These are phyloP conservation scores for Ricinus communis DNA, from an alignment of 345 rosid species.

Conservation along the genomic window DNA sequence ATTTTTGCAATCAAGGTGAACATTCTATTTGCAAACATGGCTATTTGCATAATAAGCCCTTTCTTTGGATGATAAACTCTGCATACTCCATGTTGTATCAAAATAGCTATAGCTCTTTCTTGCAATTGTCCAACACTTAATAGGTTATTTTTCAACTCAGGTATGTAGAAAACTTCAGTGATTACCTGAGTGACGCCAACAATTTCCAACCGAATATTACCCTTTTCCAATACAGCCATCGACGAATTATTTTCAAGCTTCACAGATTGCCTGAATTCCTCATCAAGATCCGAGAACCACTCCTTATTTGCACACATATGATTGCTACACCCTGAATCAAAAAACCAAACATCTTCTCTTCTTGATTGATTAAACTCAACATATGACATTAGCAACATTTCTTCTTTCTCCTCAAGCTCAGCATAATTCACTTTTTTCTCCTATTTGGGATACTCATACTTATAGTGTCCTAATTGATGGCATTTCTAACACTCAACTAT, in stretches of 20 bases:
- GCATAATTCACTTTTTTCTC: background rate
- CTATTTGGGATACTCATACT: background rate
- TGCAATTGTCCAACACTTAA: background rate
- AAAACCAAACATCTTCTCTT: background rate
- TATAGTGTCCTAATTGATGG: too few relatives aligned
- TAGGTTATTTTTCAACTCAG: too few relatives aligned
- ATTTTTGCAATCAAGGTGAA: background rate
- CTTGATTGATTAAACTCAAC: background rate
- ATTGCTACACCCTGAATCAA: background rate
- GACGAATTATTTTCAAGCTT: background rate
- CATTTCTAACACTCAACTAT: too few relatives aligned
- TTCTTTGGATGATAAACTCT: background rate
- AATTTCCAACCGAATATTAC: background rate
- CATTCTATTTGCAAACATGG: background rate
- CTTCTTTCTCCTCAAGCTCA: background rate
- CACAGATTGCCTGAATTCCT: background rate
- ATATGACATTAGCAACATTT: background rate
- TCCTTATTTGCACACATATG: background rate
- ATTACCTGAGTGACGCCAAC: background rate
- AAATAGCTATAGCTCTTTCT: background rate
- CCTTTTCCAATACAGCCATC: background rate
- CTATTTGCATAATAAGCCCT: background rate
- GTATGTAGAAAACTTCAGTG: too few relatives aligned
- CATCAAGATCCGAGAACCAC: background rate
- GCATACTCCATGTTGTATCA: background rate